These are phyloP conservation scores for Vigna nakashimae DNA, from an alignment of 306 rosid genomes.

Conservation along the genomic window DNA sequence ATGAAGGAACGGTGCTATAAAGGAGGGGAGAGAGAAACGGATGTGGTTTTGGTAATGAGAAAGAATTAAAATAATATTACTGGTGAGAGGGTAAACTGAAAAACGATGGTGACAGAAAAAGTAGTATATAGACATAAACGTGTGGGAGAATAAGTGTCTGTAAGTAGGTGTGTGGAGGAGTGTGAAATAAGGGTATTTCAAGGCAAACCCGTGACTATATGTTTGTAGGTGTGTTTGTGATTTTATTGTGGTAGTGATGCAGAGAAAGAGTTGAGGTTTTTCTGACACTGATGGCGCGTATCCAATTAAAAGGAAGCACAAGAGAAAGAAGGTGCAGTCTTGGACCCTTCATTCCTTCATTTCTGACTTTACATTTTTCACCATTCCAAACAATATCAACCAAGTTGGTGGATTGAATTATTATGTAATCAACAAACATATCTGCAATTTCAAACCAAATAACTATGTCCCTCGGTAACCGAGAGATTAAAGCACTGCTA, in stretches of 20 bases:
- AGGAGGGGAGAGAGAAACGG: constrained; percentile 33
- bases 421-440: constrained; percentile 12
- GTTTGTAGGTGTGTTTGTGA: constrained; percentile 18
- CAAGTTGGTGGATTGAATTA: neutral
- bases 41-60: neutral
- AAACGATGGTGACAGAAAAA: too few species aligned
- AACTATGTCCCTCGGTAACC: neutral
- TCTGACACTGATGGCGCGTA: constrained; percentile 91
- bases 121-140: too few species aligned
- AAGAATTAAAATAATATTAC: too few species aligned
- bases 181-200: constrained; percentile 88
- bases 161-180: constrained; percentile 42
- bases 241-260: constrained; percentile 34
- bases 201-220: constrained; percentile 98
- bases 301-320: constrained; percentile 79
- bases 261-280: constrained; percentile 49
- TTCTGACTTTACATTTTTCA: neutral
- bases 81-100: too few species aligned
- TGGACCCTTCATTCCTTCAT: too few species aligned
- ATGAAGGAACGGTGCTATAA: constrained; percentile 22
- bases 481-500: too few species aligned
- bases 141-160: neutral
- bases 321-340: constrained; percentile 40
- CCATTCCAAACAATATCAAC: too few species aligned
- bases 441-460: constrained; percentile 27